phyloP scores from a whole-genome alignment of 768 basidiomycete species.

The Auriscalpium vulgare region DNA sequence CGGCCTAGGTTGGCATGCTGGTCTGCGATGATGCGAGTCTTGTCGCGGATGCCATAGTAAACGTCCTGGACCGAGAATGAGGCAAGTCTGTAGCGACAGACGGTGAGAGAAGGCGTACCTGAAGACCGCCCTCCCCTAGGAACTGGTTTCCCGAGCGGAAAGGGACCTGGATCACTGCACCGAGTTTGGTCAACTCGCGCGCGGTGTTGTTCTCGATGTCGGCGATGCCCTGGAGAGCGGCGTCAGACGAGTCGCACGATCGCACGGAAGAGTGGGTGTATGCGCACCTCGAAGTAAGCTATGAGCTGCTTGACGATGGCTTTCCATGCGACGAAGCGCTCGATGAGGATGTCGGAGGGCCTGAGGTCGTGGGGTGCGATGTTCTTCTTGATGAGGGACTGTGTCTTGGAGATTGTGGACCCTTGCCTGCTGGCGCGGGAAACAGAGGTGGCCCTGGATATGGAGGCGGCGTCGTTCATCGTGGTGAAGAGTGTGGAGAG shows the following conservation, averaged over 20 bases:
- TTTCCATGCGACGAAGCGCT: constrained; percentile 92
- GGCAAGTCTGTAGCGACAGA: background rate
- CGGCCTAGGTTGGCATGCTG: constrained; percentile 94
- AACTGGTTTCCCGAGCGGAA: constrained; percentile 96
- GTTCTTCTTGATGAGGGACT: constrained; percentile 92
- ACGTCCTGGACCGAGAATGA: constrained; percentile 51
- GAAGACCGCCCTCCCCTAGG: constrained; percentile 92
- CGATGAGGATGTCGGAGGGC: constrained; percentile 94
- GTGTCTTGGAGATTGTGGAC: constrained; percentile 70
- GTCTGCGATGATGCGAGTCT: constrained; percentile 88
- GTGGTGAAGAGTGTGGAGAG: constrained; percentile 6
- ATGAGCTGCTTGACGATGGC: constrained; percentile 93
- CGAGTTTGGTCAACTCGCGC: constrained; percentile 86
- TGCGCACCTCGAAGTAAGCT: constrained; percentile 70
- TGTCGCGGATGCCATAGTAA: constrained; percentile 88
- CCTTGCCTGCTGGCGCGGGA: constrained; percentile 57
- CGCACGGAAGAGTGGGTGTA: no score
- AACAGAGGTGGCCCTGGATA: constrained; percentile 66
- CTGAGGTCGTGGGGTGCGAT: constrained; percentile 83
- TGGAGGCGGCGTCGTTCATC: constrained; percentile 39
- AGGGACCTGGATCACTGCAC: constrained; percentile 94
- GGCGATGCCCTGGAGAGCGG: constrained; percentile 39
- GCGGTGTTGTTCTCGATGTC: constrained; percentile 96
- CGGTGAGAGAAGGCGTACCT: constrained; percentile 35
- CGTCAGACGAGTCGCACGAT: background rate